phyloP scores from a whole-genome alignment of 2,329 filamentous ascomycete species.

The Macrophomina tecta region DNA sequence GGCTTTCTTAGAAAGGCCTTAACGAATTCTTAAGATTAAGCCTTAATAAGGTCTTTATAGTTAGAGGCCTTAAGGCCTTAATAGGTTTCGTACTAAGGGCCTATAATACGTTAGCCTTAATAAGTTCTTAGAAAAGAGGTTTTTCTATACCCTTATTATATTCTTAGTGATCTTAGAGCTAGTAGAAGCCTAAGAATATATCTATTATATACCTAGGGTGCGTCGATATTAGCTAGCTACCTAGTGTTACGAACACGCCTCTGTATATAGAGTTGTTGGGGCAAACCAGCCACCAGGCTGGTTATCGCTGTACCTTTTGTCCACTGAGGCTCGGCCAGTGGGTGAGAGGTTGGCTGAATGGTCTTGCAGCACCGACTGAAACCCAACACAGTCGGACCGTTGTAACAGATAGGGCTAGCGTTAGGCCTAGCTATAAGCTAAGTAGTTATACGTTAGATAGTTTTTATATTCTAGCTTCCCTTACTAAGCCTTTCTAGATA shows the following conservation, averaged over 20 bases:
- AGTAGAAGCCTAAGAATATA: slow-evolving; percentile 22
- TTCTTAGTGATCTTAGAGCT: slow-evolving; percentile 10
- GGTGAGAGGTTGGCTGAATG: too few relatives aligned
- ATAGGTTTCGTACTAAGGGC: not conserved
- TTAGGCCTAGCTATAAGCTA: slow-evolving; percentile 5
- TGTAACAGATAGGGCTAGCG: slow-evolving; percentile 18
- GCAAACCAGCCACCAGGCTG: too few relatives aligned
- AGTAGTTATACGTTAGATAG: slow-evolving; percentile 21
- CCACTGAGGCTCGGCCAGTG: too few relatives aligned
- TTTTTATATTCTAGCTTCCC: slow-evolving; percentile 9
- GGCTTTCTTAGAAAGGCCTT: not conserved
- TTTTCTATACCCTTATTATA: not conserved
- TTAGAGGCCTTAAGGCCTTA: not conserved
- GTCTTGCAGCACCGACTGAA: too few relatives aligned
- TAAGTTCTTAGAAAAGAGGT: not conserved
- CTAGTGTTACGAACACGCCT: too few relatives aligned
- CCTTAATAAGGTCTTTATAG: not conserved
- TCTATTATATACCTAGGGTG: slow-evolving; percentile 26
- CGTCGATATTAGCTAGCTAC: slow-evolving; percentile 21
- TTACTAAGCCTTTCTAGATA: slow-evolving; percentile 15
- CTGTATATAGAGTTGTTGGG: too few relatives aligned
- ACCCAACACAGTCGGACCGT: too few relatives aligned
- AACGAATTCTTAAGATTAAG: not conserved
- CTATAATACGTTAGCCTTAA: not conserved
- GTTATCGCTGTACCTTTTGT: too few relatives aligned